Percentiles rank a stretch among this genome's conserved stretches.
These are phyloP conservation scores for Marchantia polymorpha DNA, from an alignment of 225 moss, liverwort and hornwort genomes.

Conservation along the genomic window DNA sequence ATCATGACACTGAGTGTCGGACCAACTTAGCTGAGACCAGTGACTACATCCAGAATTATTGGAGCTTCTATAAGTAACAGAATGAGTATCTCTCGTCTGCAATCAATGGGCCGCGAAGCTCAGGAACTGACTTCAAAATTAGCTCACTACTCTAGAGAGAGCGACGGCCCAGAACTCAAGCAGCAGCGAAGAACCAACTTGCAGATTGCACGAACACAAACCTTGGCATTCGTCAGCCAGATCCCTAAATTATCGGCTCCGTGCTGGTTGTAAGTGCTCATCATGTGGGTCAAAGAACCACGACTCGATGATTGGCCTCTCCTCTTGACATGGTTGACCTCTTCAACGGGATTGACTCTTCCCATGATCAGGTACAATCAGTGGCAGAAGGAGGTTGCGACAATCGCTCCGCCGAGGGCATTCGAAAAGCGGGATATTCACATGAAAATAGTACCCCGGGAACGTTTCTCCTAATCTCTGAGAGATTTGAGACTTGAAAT, in stretches of 20 bases:
- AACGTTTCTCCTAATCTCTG: too few species aligned
- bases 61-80: not conserved
- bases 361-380: slow-evolving; percentile 2
- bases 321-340: not conserved
- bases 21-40: not conserved
- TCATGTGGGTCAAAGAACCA: slow-evolving; percentile 13
- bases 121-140: not conserved
- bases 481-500: not conserved
- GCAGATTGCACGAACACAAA: not conserved
- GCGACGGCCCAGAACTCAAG: not conserved
- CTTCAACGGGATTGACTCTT: not conserved
- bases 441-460: too few species aligned
- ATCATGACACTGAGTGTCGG: not conserved
- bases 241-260: slow-evolving; percentile 28
- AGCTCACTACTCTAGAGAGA: not conserved
- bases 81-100: not conserved
- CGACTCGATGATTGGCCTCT: not conserved
- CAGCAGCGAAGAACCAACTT: not conserved
- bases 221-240: slow-evolving; percentile 43
- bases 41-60: too few species aligned
- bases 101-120: not conserved
- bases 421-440: too few species aligned
- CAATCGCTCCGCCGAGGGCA: too few species aligned
- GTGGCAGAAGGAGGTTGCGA: too few species aligned
- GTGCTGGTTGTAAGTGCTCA: slow-evolving; percentile 26